Percentiles rank a stretch among this genome's conserved stretches.
Evolutionary conservation across 1,139 yeast genomes (phyloP).

Genomic region (Kodamaea fungicola): DNA sequence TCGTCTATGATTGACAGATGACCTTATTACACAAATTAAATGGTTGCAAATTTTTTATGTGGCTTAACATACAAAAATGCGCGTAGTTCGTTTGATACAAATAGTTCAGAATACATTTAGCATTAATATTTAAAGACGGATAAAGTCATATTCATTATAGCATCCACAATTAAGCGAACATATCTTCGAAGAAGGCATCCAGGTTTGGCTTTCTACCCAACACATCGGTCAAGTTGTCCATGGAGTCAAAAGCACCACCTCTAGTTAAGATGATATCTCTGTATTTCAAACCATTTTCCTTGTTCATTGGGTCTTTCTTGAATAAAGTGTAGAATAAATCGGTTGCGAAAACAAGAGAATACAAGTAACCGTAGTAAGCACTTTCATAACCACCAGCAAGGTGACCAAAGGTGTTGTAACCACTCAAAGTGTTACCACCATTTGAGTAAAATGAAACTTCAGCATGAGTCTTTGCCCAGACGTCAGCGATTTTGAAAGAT

Average conservation of each 20-base stretch:
- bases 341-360: constrained; percentile 82
- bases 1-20: no score
- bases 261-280: constrained; percentile 66
- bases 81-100: no score
- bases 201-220: constrained; percentile 75
- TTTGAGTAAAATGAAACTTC: constrained; percentile 55
- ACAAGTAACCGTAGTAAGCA: constrained; percentile 83
- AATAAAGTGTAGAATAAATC: constrained; percentile 79
- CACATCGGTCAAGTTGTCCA: constrained; percentile 59
- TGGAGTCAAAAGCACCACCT: constrained; percentile 73
- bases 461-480: constrained; percentile 65
- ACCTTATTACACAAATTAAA: no score
- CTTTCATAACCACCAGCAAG: constrained; percentile 83
- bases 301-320: constrained; percentile 63
- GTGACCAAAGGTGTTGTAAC: constrained; percentile 78
- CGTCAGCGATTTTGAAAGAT: constrained; percentile 42
- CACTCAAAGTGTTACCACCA: constrained; percentile 55
- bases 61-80: no score
- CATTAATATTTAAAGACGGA: no score
- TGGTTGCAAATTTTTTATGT: no score
- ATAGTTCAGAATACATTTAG: no score
- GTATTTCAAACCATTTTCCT: constrained; percentile 58
- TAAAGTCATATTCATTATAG: no score
- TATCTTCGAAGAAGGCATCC: constrained; percentile 64
- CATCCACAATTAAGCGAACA: constrained; percentile 3